Evolutionary conservation across 805 yeast species (phyloP), one percentile per base, ranked within the genome.

Genomic region (Isabelozyma rhagii): DNA sequence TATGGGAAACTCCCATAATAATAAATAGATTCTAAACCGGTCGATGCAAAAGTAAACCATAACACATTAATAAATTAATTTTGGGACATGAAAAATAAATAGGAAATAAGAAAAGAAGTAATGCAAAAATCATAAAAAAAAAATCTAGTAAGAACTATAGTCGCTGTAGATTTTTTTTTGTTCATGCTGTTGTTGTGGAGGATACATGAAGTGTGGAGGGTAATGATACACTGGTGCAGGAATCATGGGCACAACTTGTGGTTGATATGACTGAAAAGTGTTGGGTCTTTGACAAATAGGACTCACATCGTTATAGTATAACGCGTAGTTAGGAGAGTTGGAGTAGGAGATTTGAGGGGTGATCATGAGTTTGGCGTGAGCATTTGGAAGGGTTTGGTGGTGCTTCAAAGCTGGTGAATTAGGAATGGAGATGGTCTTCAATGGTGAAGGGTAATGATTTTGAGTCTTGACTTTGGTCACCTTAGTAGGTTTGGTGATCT

Each of bases 341-440:
- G 48, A 36, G 13, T 17, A 15, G 11, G 44, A 41, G n/a, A 25
- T 39, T 44, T 53, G 50, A 17, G 55, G 28, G 38, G 46, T 29
- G 28, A 17, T 25, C 17, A 50, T 28, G 4, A 39, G 13, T n/a
- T 44, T 18, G 39, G 29, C 10, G 39, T 41, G 25, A 21, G 40
- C 10, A 42, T 18, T 28, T 43, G 18, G 28, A 21, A 13, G 31
- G 5, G 44, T 43, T 40, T 18, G 40, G 47, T 14, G 43, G 31
- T 36, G 9, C 36, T 42, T 14, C 14, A 44, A 28, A 18, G 47
- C 21, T 6, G 61, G 56, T 14, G 51, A 48, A 31, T 48, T 45
- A 3, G 55, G 53, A 8, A 38, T 46, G 13, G 51, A n/a, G 38
- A 45, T 40, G 28, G 45, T 40, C 34, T 25, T 44, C 46, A 29